Percentiles rank a stretch among this genome's conserved stretches.
Conservation (phyloP, 2,329 filamentous ascomycete species). For the Fusarium subtropicale region DNA sequence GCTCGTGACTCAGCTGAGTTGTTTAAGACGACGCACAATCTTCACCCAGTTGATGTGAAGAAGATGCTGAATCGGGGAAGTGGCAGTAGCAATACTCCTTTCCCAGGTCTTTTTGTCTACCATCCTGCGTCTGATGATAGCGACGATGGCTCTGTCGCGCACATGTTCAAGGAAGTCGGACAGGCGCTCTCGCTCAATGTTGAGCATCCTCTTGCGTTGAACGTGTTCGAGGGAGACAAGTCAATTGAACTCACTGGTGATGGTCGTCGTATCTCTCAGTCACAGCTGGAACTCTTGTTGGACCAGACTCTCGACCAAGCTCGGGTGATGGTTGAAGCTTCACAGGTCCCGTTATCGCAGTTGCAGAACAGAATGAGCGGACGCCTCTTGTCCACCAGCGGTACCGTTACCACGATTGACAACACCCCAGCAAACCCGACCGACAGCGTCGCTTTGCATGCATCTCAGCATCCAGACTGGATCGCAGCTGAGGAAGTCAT, state of each 20-base stretch:
- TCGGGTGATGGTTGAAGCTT: background rate
- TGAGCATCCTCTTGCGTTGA: constrained; percentile 22
- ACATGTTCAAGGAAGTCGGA: constrained; percentile 13
- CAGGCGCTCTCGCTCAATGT: constrained; percentile 30
- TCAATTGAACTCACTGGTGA: constrained; percentile 26
- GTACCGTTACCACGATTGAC: fast-evolving
- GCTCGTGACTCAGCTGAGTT: background rate
- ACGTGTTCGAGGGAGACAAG: constrained; percentile 12
- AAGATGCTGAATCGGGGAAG: constrained; percentile 22
- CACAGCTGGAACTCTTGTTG: constrained; percentile 13
- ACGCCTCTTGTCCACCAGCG: constrained; percentile 4
- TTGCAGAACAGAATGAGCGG: constrained; percentile 2
- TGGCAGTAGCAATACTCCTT: background rate
- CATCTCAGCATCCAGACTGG: constrained; percentile 14
- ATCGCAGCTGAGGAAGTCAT: constrained; percentile 17
- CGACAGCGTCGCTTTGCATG: background rate
- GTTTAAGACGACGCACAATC: constrained; percentile 3
- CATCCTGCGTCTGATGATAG: constrained; percentile 7
- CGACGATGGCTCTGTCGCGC: background rate
- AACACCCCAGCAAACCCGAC: background rate
- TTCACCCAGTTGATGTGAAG: constrained; percentile 28
- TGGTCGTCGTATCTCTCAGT: constrained; percentile 20
- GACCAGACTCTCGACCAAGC: constrained; percentile 19
- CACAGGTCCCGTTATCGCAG: background rate
- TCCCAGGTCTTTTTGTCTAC: constrained; percentile 24